phyloP scores from a whole-genome alignment of 208 protist genomes.

The Acanthamoeba castellanii region DNA sequence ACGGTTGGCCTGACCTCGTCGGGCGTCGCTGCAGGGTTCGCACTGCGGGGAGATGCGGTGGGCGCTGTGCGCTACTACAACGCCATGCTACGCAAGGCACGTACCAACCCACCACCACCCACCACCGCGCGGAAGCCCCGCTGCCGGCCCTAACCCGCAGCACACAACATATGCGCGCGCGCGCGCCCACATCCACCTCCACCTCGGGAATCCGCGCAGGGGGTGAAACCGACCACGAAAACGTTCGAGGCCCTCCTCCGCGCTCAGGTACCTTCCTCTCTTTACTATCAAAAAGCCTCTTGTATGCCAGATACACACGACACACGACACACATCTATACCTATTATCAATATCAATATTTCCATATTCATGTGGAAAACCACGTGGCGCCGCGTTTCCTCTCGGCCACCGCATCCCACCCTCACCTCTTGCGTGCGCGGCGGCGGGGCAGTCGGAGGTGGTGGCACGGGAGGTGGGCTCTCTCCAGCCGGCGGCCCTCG shows the following conservation, averaged over 20 bases:
- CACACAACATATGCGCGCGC: neutral
- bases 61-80: conserved; percentile 17
- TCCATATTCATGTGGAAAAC: no score
- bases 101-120: neutral
- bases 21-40: neutral
- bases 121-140: no score
- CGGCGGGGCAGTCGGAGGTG: conserved; percentile 11
- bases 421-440: no score
- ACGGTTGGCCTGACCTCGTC: no score
- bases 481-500: neutral
- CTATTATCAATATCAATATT: no score
- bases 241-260: conserved; percentile 5
- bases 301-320: neutral
- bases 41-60: neutral
- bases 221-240: neutral
- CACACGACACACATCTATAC: no score
- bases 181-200: no score
- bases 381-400: no score
- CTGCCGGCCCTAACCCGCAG: no score
- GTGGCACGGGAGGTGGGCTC: neutral
- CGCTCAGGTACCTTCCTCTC: neutral
- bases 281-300: neutral
- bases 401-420: no score
- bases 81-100: neutral
- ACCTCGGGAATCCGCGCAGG: neutral